Conservation (phyloP, 106 monocot genomes). For the Acanthochlamys bracteata region DNA sequence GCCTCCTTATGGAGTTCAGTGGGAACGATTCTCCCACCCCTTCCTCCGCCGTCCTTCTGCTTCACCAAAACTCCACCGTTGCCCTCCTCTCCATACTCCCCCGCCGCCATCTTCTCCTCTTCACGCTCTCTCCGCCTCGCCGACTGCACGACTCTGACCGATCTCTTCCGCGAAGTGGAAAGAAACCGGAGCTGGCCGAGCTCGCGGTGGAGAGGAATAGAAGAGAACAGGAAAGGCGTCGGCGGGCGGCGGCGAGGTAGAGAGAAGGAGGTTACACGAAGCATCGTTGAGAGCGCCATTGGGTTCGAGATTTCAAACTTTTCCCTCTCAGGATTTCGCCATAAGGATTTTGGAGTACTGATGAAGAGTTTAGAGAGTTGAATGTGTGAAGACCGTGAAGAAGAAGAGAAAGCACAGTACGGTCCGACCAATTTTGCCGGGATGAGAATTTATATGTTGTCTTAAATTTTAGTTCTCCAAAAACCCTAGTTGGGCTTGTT, state of each 20-base stretch:
- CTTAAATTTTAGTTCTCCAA: too few relatives aligned
- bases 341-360: too few relatives aligned
- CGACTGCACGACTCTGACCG: slow-evolving; percentile 20
- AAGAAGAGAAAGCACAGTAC: too few relatives aligned
- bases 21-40: slow-evolving; percentile 53
- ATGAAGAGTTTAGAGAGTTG: too few relatives aligned
- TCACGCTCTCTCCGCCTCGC: slow-evolving; percentile 27
- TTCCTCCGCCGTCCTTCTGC: slow-evolving; percentile 20
- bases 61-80: slow-evolving; percentile 38
- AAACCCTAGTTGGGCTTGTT: too few relatives aligned
- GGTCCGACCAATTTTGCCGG: too few relatives aligned
- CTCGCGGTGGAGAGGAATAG: slow-evolving; percentile 1
- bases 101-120: slow-evolving; percentile 13
- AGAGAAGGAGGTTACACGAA: slow-evolving; percentile 45
- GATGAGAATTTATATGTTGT: too few relatives aligned
- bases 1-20: slow-evolving; percentile 92
- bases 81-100: slow-evolving; percentile 24
- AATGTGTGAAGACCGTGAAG: too few relatives aligned
- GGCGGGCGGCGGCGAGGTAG: slow-evolving; percentile 26
- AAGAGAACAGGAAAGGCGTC: slow-evolving; percentile 6
- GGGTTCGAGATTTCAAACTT: too few relatives aligned
- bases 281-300: slow-evolving; percentile 28
- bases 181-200: slow-evolving; percentile 27
- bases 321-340: too few relatives aligned
- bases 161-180: slow-evolving; percentile 16